These are phyloP conservation scores for Sphaceloma murrayae DNA, from an alignment of 2,329 filamentous ascomycete species.

Conservation along the genomic window DNA sequence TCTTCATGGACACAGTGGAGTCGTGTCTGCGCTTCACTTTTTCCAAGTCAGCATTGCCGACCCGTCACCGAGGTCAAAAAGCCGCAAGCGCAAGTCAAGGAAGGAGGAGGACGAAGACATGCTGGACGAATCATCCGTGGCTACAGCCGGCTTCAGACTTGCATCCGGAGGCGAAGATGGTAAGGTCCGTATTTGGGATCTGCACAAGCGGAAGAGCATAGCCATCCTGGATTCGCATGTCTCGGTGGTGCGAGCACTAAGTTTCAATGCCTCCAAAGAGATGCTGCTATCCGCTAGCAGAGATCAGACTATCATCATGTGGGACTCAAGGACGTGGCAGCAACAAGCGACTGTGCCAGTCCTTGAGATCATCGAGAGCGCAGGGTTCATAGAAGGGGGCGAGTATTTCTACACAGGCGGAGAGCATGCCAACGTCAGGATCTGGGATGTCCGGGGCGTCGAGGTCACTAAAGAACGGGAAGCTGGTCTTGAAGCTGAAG, in stretches of 20 bases:
- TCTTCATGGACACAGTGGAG: conserved; percentile 82
- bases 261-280: conserved; percentile 68
- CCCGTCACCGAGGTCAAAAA: conserved; percentile 21
- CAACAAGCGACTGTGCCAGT: conserved; percentile 69
- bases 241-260: conserved; percentile 80
- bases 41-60: conserved; percentile 50
- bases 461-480: conserved; percentile 72
- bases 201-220: conserved; percentile 69
- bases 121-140: conserved; percentile 42
- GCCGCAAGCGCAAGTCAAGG: conserved; percentile 39
- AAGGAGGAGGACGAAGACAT: conserved; percentile 40
- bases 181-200: conserved; percentile 82
- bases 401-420: conserved; percentile 73
- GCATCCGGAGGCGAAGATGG: conserved; percentile 92
- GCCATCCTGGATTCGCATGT: conserved; percentile 84
- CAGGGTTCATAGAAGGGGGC: conserved; percentile 66
- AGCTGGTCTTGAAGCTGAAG: conserved; percentile 48
- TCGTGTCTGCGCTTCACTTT: conserved; percentile 85
- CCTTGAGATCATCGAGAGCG: conserved; percentile 74
- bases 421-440: conserved; percentile 67
- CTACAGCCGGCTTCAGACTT: conserved; percentile 58
- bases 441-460: conserved; percentile 71
- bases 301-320: conserved; percentile 90
- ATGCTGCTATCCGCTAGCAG: conserved; percentile 73
- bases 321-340: conserved; percentile 83